A percentile compares a stretch with the other conserved stretches of the same genome.
phyloP scores from a whole-genome alignment of 495 filamentous ascomycete genomes.

The Acidiella bohemica region DNA sequence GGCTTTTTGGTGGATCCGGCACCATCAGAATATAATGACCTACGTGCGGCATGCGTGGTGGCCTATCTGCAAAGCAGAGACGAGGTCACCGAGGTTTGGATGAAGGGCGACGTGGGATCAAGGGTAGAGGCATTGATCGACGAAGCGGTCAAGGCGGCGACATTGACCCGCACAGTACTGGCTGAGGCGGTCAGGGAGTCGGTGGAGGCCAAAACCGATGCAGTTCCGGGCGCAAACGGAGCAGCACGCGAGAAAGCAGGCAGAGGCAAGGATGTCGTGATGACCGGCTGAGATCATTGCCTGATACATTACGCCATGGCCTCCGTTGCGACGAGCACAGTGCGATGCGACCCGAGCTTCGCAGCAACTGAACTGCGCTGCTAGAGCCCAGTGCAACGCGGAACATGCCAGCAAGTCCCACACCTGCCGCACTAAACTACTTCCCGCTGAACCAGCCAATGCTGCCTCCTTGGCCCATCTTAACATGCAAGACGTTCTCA shows the following conservation, averaged over 20 bases:
- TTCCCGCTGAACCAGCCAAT: neutral
- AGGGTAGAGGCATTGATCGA: constrained; percentile 44
- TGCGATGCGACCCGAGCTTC: neutral
- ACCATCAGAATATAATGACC: constrained; percentile 62
- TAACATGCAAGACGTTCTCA: no score
- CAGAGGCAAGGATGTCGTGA: constrained; percentile 13
- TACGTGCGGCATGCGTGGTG: constrained; percentile 74
- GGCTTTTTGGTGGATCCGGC: constrained; percentile 68
- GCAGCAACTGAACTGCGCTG: neutral
- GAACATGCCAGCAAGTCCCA: no score
- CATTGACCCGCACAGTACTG: constrained; percentile 44
- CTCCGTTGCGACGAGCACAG: no score
- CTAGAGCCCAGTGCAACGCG: neutral
- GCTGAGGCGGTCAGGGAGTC: constrained; percentile 45
- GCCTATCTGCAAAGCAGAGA: constrained; percentile 78
- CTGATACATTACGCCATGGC: no score
- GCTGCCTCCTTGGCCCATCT: no score
- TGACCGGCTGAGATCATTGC: constrained; percentile 12
- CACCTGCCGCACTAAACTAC: neutral
- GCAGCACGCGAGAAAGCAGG: constrained; percentile 1
- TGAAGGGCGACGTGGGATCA: constrained; percentile 56
- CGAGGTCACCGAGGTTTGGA: constrained; percentile 88
- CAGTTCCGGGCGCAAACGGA: neutral
- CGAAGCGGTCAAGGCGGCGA: constrained; percentile 49
- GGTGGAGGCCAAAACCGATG: constrained; percentile 25